Evolutionary conservation across 2,329 filamentous ascomycete genomes (phyloP).

Genomic region (Pseudodiploospora longispora): DNA sequence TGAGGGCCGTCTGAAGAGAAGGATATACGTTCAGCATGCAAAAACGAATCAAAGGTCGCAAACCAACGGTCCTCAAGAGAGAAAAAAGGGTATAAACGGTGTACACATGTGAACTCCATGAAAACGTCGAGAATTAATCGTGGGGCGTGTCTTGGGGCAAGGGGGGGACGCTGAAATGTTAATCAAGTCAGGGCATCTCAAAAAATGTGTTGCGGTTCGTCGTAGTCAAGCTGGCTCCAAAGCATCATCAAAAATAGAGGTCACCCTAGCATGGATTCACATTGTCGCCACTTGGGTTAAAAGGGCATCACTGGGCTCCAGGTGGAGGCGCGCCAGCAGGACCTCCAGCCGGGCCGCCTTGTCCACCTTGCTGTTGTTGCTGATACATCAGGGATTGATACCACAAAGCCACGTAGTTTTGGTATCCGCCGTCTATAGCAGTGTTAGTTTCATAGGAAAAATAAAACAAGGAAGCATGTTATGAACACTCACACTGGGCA

Average conservation of each 20-base stretch:
- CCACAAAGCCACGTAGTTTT: constrained; percentile 73
- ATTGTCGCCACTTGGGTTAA: constrained; percentile 2
- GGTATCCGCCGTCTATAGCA: constrained; percentile 64
- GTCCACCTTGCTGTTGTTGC: constrained; percentile 29
- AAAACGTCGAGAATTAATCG: constrained; percentile 17
- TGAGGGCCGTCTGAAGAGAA: constrained; percentile 2
- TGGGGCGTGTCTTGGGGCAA: constrained; percentile 16
- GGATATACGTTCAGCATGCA: constrained; percentile 15
- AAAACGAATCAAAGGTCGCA: constrained; percentile 6
- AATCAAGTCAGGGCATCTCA: constrained; percentile 27
- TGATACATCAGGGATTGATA: constrained; percentile 57
- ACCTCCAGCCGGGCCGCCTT: constrained; percentile 27
- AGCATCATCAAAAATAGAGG: constrained; percentile 13
- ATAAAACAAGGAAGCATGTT: neutral
- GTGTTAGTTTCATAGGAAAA: neutral
- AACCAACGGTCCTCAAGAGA: constrained; percentile 15
- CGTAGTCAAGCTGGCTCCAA: constrained; percentile 6
- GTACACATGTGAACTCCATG: constrained; percentile 25
- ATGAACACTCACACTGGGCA: constrained; percentile 56
- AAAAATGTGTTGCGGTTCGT: constrained; percentile 13
- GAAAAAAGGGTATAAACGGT: constrained; percentile 16
- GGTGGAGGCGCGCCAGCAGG: constrained; percentile 28
- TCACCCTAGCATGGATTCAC: constrained; percentile 10
- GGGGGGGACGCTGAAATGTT: constrained; percentile 13
- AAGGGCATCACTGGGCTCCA: constrained; percentile 28